phyloP scores from a whole-genome alignment of 257 asterid genomes.

The Craterostigma plantagineum region DNA sequence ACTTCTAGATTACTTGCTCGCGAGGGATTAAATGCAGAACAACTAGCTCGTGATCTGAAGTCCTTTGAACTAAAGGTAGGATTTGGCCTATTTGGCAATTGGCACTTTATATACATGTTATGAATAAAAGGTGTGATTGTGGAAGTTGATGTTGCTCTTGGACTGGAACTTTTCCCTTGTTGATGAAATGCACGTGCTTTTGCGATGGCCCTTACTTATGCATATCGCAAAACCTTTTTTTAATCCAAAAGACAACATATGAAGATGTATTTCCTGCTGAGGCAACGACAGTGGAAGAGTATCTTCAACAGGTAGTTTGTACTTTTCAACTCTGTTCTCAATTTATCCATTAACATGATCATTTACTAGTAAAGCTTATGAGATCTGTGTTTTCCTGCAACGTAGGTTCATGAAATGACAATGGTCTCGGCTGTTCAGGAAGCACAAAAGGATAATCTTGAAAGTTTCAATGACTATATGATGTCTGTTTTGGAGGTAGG shows the following conservation, averaged over 20 bases:
- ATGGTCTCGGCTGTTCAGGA: conserved; percentile 92
- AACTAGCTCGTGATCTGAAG: conserved; percentile 96
- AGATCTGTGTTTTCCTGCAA: conserved; percentile 13
- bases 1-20: conserved; percentile 91
- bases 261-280: conserved; percentile 98
- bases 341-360: too few relatives aligned
- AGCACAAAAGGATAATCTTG: conserved; percentile 86
- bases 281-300: conserved; percentile 90
- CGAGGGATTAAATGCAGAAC: conserved; percentile 93
- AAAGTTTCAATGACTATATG: conserved; percentile 80
- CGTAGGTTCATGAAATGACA: conserved; percentile 96
- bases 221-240: too few relatives aligned
- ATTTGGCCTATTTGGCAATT: too few relatives aligned
- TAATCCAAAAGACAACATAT: conserved; percentile 51
- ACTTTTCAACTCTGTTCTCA: too few relatives aligned
- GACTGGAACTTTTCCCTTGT: too few relatives aligned
- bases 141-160: too few relatives aligned
- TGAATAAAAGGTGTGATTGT: too few relatives aligned
- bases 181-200: too few relatives aligned
- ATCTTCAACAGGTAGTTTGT: conserved; percentile 97
- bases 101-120: too few relatives aligned
- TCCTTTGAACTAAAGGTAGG: conserved; percentile 88
- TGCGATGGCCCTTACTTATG: too few relatives aligned
- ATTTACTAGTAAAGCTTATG: conserved; percentile 1
- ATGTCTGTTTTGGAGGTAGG: conserved; percentile 87